These are phyloP conservation scores for Rhodomyrtus tomentosa DNA, from an alignment of 345 rosid species.

Conservation along the genomic window DNA sequence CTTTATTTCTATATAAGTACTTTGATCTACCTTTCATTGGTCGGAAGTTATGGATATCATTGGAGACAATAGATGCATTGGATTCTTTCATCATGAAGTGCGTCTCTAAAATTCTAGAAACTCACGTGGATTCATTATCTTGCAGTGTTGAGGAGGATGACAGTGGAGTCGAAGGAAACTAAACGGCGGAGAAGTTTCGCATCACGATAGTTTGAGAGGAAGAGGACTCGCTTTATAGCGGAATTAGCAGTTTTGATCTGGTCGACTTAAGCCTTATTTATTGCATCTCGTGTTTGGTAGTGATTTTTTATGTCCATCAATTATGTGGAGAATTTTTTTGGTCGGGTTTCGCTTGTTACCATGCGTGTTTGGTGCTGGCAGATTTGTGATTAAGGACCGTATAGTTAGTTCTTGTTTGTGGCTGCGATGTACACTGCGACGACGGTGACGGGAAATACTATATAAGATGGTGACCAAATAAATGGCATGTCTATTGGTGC, in stretches of 20 bases:
- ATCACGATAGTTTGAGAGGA: background rate
- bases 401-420: background rate
- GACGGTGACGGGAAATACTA: background rate
- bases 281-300: background rate
- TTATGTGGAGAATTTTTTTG: background rate
- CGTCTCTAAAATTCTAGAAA: background rate
- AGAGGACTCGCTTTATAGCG: background rate
- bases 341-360: background rate
- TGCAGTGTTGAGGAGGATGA: background rate
- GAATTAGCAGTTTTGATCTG: background rate
- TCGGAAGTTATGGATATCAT: background rate
- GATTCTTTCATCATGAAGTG: background rate
- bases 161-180: background rate
- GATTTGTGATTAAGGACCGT: background rate
- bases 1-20: background rate
- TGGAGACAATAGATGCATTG: background rate
- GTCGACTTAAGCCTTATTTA: background rate
- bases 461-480: background rate
- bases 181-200: background rate
- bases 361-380: background rate
- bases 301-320: background rate
- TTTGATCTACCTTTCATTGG: background rate
- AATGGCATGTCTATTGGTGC: background rate
- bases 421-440: background rate
- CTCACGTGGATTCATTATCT: background rate